These are phyloP conservation scores for Fraxinus sp. DNA, from an alignment of 305 asterid genomes.

Conservation along the genomic window DNA sequence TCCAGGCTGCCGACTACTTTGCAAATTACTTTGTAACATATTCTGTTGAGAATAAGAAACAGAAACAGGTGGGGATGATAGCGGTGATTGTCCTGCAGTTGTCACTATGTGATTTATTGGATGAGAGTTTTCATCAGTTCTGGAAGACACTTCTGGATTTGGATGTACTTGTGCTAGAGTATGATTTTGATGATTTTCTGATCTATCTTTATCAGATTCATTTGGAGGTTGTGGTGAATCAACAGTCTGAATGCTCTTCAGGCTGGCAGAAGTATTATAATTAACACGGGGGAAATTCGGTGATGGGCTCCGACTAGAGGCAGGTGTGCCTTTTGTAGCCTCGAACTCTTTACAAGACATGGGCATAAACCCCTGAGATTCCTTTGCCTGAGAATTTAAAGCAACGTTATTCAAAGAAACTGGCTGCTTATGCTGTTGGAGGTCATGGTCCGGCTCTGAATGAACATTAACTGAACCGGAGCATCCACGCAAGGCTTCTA, in stretches of 20 bases:
- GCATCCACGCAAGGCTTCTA: constrained; percentile 32
- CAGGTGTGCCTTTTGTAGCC: constrained; percentile 24
- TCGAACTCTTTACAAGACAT: constrained; percentile 34
- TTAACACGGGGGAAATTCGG: constrained; percentile 21
- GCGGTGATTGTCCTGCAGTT: constrained; percentile 28
- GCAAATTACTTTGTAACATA: constrained; percentile 22
- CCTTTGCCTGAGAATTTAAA: constrained; percentile 34
- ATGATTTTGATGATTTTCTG: constrained; percentile 28
- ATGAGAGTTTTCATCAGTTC: constrained; percentile 27
- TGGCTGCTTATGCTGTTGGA: constrained; percentile 24
- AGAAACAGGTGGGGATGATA: constrained; percentile 35
- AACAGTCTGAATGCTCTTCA: constrained; percentile 21
- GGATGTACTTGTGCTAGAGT: constrained; percentile 19
- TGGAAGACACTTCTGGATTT: constrained; percentile 26
- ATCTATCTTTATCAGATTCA: constrained; percentile 30
- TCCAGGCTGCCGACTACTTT: constrained; percentile 35
- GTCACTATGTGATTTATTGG: constrained; percentile 28
- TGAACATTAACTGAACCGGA: constrained; percentile 24
- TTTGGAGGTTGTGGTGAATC: constrained; percentile 26
- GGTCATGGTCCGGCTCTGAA: constrained; percentile 29
- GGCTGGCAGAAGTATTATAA: constrained; percentile 8
- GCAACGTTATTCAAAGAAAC: constrained; percentile 36
- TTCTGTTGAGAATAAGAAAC: constrained; percentile 42
- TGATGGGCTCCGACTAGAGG: constrained; percentile 23
- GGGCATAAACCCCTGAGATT: constrained; percentile 28